These are phyloP conservation scores for Antarctomyces pellizariae DNA, from an alignment of 495 filamentous ascomycete species.

Conservation along the genomic window DNA sequence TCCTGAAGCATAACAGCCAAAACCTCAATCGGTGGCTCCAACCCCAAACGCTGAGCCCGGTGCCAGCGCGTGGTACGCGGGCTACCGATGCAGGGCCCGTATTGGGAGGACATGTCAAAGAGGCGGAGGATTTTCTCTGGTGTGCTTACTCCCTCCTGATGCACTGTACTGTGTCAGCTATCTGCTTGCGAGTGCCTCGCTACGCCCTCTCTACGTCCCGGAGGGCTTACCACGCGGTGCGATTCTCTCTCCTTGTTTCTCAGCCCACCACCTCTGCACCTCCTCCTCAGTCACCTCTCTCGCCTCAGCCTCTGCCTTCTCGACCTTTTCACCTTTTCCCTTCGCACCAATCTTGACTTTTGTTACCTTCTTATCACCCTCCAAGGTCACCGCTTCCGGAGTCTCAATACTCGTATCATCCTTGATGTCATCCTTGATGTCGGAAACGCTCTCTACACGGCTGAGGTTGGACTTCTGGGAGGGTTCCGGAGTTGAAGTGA, in stretches of 20 bases:
- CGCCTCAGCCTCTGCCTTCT: conserved; percentile 18
- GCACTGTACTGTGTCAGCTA: conserved; percentile 27
- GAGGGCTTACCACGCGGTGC: conserved; percentile 22
- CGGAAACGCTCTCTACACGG: conserved; percentile 4
- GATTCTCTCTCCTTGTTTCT: conserved; percentile 34
- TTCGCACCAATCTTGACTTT: conserved; percentile 10
- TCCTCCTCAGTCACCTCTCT: conserved; percentile 36
- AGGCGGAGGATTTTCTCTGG: conserved; percentile 72
- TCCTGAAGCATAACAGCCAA: conserved; percentile 61
- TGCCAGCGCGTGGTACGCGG: conserved; percentile 66
- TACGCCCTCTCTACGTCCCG: not conserved
- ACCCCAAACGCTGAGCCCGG: conserved; percentile 49
- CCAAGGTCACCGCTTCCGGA: conserved; percentile 10
- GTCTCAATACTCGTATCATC: conserved; percentile 12
- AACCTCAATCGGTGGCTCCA: conserved; percentile 83
- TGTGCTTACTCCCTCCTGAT: conserved; percentile 44
- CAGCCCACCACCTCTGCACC: conserved; percentile 49
- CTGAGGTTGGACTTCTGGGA: not conserved
- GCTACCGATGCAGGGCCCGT: conserved; percentile 86
- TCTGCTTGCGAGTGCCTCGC: too few relatives aligned
- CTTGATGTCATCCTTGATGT: too few relatives aligned
- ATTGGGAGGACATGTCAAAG: conserved; percentile 74
- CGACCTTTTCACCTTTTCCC: conserved; percentile 7
- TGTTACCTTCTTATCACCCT: conserved; percentile 7
- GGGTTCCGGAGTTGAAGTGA: not conserved